Base-by-base conservation (phyloP, 2,329 filamentous ascomycete genomes). In the Thielaviopsis punctulata region DNA sequence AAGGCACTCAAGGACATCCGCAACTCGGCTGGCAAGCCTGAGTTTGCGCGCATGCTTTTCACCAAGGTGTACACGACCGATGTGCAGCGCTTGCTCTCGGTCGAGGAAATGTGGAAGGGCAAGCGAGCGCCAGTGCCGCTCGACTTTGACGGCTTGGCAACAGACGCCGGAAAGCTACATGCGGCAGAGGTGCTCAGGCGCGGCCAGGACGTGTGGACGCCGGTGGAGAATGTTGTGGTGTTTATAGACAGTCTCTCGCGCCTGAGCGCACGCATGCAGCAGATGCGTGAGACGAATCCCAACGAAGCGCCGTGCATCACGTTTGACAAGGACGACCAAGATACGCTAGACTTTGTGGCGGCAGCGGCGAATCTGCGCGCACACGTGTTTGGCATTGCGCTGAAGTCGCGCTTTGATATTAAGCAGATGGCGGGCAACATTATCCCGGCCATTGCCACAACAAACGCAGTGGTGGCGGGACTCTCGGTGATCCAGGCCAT, bases 341-440 rank as follows among this genome's bases (percentile, higher is more conserved):
- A 96, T 62, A 95, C 90, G 0, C 73, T 98, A 7, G 89, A 98
- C 62, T 96, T 98, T 64, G 92, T 98, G 6, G 78, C 88, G 1
- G 80, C 92, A 0, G 86, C 84, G 59, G 87, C 90, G 25, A 98
- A 98, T 61, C 77, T 98, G 22, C 79, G 92, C 45, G 92, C 90
- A 1, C 73, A 78, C 22, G 75, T 94, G n/a, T 98, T 98, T 62
- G 84, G 81, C 52, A 95, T 98, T 54, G 84, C 90, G 51, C 69
- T 73, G 4, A 90, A 87, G 64, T 94, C 88, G 21, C 87, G 93
- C 55, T 98, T 96, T 62, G 89, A 96, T 62, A 89, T 92, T 61
- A 98, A 98, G 69, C 85, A 98, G 67, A 98, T 96, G 90, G 92
- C 92, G 3, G 92, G 92, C 51, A 98, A 98, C 64, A 98, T 98